Evolutionary conservation across 306 rosid species (phyloP).

Genomic region (Cucumis sativus): Cucumber_9930_V3 NC_026656.2:19772501-19773000

Average conservation of each 20-base stretch:
- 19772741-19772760: not conserved
- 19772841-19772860: conserved; percentile 54
- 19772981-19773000: conserved; percentile 37
- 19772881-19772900: conserved; percentile 84
- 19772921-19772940: conserved; percentile 70
- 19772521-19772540: not conserved
- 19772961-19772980: conserved; percentile 63
- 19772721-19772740: not conserved
- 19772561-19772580: not conserved
- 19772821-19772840: conserved; percentile 14
- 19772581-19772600: not conserved
- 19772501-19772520: not conserved
- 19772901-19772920: conserved; percentile 81
- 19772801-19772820: not conserved
- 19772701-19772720: not conserved
- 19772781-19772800: not conserved
- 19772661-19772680: not conserved
- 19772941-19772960: conserved; percentile 57
- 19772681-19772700: not conserved
- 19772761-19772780: not conserved
- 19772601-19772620: not conserved
- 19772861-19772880: conserved; percentile 82
- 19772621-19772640: not conserved
- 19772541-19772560: not conserved
- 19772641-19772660: not conserved